phyloP scores from a whole-genome alignment of 257 asterid genomes.

The Cordia subcordata region DNA sequence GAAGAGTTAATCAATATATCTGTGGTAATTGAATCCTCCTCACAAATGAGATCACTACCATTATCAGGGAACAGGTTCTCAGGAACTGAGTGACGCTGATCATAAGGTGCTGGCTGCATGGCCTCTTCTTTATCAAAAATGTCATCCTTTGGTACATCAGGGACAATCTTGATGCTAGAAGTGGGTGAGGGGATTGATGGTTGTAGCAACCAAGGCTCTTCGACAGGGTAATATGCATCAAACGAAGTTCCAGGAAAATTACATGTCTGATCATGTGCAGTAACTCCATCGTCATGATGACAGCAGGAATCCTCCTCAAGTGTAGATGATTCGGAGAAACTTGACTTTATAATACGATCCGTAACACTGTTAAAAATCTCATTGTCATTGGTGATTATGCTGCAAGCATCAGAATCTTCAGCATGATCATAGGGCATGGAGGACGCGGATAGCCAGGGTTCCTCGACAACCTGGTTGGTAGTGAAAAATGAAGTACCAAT shows the following conservation, averaged over 20 bases:
- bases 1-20: slow-evolving; percentile 88
- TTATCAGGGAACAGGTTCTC: slow-evolving; percentile 49
- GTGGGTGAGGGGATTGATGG: slow-evolving; percentile 18
- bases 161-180: slow-evolving; percentile 22
- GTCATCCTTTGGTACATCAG: slow-evolving; percentile 21
- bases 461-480: slow-evolving; percentile 50
- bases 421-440: slow-evolving; percentile 31
- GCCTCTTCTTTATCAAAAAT: slow-evolving; percentile 25
- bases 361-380: slow-evolving; percentile 27
- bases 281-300: slow-evolving; percentile 23
- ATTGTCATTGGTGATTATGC: slow-evolving; percentile 21
- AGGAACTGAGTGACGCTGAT: slow-evolving; percentile 30
- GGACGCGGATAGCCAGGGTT: slow-evolving; percentile 79
- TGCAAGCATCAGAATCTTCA: slow-evolving; percentile 30
- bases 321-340: slow-evolving; percentile 19
- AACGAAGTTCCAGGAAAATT: slow-evolving; percentile 20
- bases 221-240: slow-evolving; percentile 39
- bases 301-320: slow-evolving; percentile 19
- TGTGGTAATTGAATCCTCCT: slow-evolving; percentile 52
- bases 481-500: slow-evolving; percentile 22
- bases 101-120: slow-evolving; percentile 25
- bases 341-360: slow-evolving; percentile 28
- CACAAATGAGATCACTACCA: slow-evolving; percentile 27
- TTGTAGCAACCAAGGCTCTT: slow-evolving; percentile 91
- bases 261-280: slow-evolving; percentile 18